Percentiles rank a stretch among this genome's conserved stretches.
These are phyloP conservation scores for Porphyrellus cyaneotinctus DNA, from an alignment of 768 basidiomycete species.

Conservation along the genomic window DNA sequence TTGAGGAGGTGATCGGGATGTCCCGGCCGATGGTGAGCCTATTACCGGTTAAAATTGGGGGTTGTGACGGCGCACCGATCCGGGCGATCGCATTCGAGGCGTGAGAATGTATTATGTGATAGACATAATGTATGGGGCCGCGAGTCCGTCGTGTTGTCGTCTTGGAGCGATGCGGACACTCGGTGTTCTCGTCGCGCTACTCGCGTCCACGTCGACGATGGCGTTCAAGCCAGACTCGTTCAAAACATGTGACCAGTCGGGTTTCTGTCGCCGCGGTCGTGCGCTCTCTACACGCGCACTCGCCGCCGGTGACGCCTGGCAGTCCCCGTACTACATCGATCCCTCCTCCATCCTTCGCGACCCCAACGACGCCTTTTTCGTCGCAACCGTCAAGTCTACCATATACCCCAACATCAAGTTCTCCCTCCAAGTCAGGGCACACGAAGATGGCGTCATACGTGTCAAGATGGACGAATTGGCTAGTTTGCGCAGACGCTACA, in stretches of 20 bases:
- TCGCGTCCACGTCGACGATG: slow-evolving; percentile 32
- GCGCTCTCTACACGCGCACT: slow-evolving; percentile 73
- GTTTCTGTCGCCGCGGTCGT: slow-evolving; percentile 91
- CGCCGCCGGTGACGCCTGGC: slow-evolving; percentile 57
- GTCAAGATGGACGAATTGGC: slow-evolving; percentile 88
- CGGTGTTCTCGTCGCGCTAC: slow-evolving; percentile 31
- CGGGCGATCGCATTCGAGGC: slow-evolving; percentile 49
- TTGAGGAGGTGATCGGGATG: slow-evolving; percentile 39
- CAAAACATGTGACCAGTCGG: slow-evolving; percentile 91
- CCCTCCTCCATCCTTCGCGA: slow-evolving; percentile 47
- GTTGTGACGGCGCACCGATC: slow-evolving; percentile 63
- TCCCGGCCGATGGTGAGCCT: slow-evolving; percentile 46
- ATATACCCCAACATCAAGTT: slow-evolving; percentile 86
- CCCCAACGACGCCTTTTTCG: slow-evolving; percentile 57
- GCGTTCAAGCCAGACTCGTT: slow-evolving; percentile 83
- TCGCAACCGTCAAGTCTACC: slow-evolving; percentile 70
- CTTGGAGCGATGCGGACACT: slow-evolving; percentile 16
- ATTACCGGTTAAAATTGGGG: slow-evolving; percentile 53
- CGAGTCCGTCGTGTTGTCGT: too few relatives aligned
- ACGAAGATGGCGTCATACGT: slow-evolving; percentile 85
- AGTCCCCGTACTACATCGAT: slow-evolving; percentile 83
- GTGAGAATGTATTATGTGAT: slow-evolving; percentile 16
- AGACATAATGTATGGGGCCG: neutral
- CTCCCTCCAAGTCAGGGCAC: slow-evolving; percentile 75
- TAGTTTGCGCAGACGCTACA: slow-evolving; percentile 78